These are phyloP conservation scores for Mycogone perniciosa DNA, from an alignment of 2,329 filamentous ascomycete genomes.

Conservation along the genomic window DNA sequence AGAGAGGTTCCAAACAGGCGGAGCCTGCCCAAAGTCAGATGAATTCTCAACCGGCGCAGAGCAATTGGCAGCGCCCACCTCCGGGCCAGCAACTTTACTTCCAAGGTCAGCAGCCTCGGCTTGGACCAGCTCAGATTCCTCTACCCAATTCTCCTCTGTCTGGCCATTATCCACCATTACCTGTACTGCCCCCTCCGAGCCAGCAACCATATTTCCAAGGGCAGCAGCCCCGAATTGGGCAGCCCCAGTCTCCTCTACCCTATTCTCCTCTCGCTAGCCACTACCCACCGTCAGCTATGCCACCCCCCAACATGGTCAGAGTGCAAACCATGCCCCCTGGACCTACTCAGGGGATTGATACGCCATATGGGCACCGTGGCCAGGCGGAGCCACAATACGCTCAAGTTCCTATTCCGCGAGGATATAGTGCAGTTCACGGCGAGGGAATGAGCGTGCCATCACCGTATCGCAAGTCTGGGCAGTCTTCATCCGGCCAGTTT, in stretches of 20 bases:
- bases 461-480: slow-evolving; percentile 20
- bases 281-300: slow-evolving; percentile 1
- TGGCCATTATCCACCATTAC: too few relatives aligned
- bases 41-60: too few relatives aligned
- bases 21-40: too few relatives aligned
- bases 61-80: too few relatives aligned
- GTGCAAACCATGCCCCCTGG: slow-evolving; percentile 1
- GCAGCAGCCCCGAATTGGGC: too few relatives aligned
- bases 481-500: not conserved
- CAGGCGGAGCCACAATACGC: slow-evolving; percentile 30
- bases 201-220: too few relatives aligned
- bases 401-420: slow-evolving; percentile 31
- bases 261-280: not conserved
- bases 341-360: not conserved
- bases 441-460: slow-evolving; percentile 27
- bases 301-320: not conserved
- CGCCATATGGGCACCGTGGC: not conserved
- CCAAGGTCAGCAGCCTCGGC: too few relatives aligned
- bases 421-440: slow-evolving; percentile 32
- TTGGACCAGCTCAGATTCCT: too few relatives aligned
- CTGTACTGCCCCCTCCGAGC: too few relatives aligned
- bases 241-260: not conserved
- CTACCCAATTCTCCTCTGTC: too few relatives aligned
- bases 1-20: too few relatives aligned
- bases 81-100: too few relatives aligned